Evolutionary conservation across 2,329 filamentous ascomycete species (phyloP).

Genomic region (Paraphaeosphaeria sporulosa): DNA sequence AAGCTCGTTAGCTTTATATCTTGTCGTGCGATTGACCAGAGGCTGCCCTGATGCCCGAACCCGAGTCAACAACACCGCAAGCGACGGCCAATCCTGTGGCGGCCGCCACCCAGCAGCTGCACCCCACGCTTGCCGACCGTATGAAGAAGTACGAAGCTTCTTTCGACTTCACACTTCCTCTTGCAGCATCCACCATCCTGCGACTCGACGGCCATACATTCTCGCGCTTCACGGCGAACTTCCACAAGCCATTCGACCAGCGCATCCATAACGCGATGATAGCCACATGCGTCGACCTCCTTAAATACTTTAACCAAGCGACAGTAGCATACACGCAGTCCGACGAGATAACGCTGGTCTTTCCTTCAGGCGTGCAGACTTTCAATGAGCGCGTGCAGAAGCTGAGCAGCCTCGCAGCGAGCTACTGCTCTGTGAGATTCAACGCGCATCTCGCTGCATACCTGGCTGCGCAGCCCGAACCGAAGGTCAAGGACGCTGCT

Average conservation of each 20-base stretch:
- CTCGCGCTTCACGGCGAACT: constrained; percentile 39
- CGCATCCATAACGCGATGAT: constrained; percentile 43
- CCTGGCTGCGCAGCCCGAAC: constrained; percentile 26
- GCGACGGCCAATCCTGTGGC: background rate
- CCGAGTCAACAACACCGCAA: constrained; percentile 9
- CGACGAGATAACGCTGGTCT: constrained; percentile 44
- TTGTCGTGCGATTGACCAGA: background rate
- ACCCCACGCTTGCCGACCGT: constrained; percentile 32
- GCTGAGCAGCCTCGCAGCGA: constrained; percentile 35
- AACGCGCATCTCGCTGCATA: constrained; percentile 29
- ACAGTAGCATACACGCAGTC: constrained; percentile 45
- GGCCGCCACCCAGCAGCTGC: background rate
- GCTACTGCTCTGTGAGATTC: constrained; percentile 39
- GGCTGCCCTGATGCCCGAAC: background rate
- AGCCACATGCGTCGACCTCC: constrained; percentile 32
- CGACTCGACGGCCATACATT: constrained; percentile 43
- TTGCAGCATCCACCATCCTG: constrained; percentile 29
- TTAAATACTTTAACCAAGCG: constrained; percentile 36
- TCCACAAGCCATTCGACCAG: constrained; percentile 39
- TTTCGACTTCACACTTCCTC: constrained; percentile 33
- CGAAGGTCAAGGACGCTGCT: constrained; percentile 24
- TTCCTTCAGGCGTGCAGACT: constrained; percentile 33
- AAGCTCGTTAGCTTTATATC: background rate
- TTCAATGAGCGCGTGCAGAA: constrained; percentile 44
- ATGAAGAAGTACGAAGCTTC: constrained; percentile 44